Evolutionary conservation across 345 rosid species (phyloP), one percentile per base, ranked within the genome.

Genomic region (Citrus sinensis): DNA sequence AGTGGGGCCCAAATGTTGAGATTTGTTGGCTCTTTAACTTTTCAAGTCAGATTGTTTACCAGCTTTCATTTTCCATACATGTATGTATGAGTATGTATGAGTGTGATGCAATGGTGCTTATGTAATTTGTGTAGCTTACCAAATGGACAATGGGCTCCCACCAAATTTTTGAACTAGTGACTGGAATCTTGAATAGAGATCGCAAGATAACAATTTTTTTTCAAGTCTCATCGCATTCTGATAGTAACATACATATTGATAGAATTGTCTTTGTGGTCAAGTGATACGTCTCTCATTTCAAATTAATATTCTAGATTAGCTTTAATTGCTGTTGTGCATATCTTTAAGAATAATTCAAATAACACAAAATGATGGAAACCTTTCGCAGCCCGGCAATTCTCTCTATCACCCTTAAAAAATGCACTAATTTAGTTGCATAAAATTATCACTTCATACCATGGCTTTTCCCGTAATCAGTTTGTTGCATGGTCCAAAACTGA

Each of bases 1-100:
- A 73, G 54, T 73, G 14, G 76, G 63, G 51, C 66, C 76, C 76
- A 72, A 56, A 34, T 56, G 65, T 32, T 68, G 1, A 25, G 34
- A 68, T 68, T 40, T 68, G 72, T 5, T 17, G 22, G 58, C 32
- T 7, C 11, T 59, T 59, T 22, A 59, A 59, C 61, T 65, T 11
- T 67, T 67, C 32, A 67, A n/a, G 17, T 22, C 54, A 37, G 71
- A 39, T 67, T n/a, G 51, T 39, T 68, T 4, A 1, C 14, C 9
- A 34, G 46, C 46, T 51, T 54, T 54, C 19, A 13, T 13, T 65
- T 65, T 65, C 4, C 4, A 35, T 35, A 3, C 46, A 8, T 16
- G 39, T 14, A 11, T 17, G 39, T 30, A 35, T 29, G 22, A 29
- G 39, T 5, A 11, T 7, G 39, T 17, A 35, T 30, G 37, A 63